Evolutionary conservation across 179 eudicot species (phyloP).

Genomic region (Patellifolia procumbens): DNA sequence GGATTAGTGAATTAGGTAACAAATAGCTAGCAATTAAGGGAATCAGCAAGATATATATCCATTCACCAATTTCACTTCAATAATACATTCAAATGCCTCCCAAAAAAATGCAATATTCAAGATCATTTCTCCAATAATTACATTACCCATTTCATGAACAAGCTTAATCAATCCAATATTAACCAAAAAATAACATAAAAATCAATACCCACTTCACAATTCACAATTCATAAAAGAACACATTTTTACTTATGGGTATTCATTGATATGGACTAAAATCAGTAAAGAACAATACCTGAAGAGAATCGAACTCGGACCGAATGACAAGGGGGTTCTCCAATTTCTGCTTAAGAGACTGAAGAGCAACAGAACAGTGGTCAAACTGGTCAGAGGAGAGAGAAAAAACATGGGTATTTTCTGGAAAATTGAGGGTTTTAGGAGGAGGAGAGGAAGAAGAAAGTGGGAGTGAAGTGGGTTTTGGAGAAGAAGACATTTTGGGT

Average conservation of each 20-base stretch:
- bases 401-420: conserved; percentile 26
- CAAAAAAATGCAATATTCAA: not conserved
- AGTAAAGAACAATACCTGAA: conserved; percentile 39
- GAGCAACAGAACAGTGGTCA: conserved; percentile 48
- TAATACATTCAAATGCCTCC: not conserved
- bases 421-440: conserved; percentile 26
- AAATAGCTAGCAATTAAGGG: too few relatives aligned
- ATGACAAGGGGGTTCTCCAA: conserved; percentile 27
- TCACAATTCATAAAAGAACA: not conserved
- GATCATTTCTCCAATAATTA: not conserved
- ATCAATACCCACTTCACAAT: not conserved
- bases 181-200: not conserved
- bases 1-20: too few relatives aligned
- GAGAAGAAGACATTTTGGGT: conserved; percentile 48
- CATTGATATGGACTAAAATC: not conserved
- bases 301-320: conserved; percentile 45
- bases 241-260: not conserved
- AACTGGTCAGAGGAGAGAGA: conserved; percentile 52
- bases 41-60: too few relatives aligned
- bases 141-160: not conserved
- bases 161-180: not conserved
- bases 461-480: conserved; percentile 19
- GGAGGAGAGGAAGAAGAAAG: conserved; percentile 21
- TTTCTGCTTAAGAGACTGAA: conserved; percentile 40
- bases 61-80: not conserved